phyloP scores from a whole-genome alignment of 2,329 filamentous ascomycete genomes.

The Penicillium glabrum region DNA sequence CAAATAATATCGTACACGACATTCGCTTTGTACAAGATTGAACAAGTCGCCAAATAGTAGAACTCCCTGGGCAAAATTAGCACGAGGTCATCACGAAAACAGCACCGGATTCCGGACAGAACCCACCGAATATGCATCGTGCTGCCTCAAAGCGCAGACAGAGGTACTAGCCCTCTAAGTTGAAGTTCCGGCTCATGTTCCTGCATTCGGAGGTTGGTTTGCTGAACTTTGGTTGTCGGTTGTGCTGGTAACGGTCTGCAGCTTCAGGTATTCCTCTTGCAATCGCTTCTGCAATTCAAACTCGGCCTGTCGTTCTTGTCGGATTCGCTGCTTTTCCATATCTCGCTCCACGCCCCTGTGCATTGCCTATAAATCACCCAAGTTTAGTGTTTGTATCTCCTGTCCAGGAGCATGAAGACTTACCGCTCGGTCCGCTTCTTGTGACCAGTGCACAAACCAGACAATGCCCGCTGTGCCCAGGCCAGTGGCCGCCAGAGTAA shows the following conservation, averaged over 20 bases:
- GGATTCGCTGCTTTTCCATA: constrained; percentile 88
- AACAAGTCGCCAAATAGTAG: not conserved
- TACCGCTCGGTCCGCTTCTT: constrained; percentile 80
- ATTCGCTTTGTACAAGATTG: not conserved
- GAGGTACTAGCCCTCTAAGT: not conserved
- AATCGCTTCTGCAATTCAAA: constrained; percentile 87
- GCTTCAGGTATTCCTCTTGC: constrained; percentile 85
- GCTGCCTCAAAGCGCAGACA: not conserved
- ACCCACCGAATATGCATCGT: constrained; percentile 5
- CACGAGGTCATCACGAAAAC: not conserved
- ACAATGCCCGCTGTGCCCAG: constrained; percentile 75
- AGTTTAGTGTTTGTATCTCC: constrained; percentile 1
- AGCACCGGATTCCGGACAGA: not conserved
- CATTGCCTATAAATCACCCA: constrained; percentile 65
- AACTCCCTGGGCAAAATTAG: not conserved
- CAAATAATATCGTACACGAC: constrained; percentile 3
- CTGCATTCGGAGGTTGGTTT: constrained; percentile 18
- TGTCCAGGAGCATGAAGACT: constrained; percentile 25
- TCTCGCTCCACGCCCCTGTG: constrained; percentile 91
- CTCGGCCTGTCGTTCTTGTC: constrained; percentile 86
- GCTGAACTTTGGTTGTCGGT: constrained; percentile 23
- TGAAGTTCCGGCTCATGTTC: constrained; percentile 18
- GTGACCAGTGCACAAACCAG: constrained; percentile 83
- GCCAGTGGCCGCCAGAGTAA: constrained; percentile 77
- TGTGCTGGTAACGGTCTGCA: constrained; percentile 71